Evolutionary conservation across 108 stramenopile genomes (phyloP).

Genomic region (Aurantiochytrium sp.): DNA sequence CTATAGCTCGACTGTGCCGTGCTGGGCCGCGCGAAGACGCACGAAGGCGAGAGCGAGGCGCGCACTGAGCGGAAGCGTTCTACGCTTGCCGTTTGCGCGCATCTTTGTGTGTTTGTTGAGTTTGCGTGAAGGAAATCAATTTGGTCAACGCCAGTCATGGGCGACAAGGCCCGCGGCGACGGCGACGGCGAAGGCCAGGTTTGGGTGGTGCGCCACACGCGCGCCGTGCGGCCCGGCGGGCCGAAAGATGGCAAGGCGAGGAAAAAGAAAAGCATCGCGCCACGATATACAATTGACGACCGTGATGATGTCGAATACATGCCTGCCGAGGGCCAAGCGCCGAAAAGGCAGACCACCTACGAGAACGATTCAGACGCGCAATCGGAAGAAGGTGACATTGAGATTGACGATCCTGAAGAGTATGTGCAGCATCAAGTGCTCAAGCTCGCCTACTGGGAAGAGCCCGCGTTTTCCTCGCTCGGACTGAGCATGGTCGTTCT

Average conservation of each 20-base stretch:
- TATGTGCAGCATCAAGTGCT: not conserved
- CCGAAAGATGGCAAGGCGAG: not conserved
- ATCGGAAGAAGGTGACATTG: not conserved
- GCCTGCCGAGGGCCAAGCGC: not conserved
- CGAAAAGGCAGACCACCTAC: not conserved
- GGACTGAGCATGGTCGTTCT: not conserved
- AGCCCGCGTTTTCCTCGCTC: not conserved
- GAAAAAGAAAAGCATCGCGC: not conserved
- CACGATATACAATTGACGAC: not conserved
- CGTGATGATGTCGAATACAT: not conserved
- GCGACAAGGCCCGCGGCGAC: not conserved
- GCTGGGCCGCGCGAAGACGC: too few relatives aligned
- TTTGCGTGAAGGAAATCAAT: too few relatives aligned
- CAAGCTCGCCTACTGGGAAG: not conserved
- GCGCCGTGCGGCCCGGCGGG: not conserved
- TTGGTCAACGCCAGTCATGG: not conserved
- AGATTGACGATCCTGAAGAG: not conserved
- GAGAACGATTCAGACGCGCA: not conserved
- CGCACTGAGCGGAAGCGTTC: too few relatives aligned
- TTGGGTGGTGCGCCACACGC: not conserved
- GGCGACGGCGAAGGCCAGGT: not conserved
- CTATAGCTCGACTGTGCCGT: too few relatives aligned
- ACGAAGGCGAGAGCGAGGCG: too few relatives aligned
- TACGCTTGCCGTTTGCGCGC: too few relatives aligned
- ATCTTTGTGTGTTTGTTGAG: too few relatives aligned